Conservation (phyloP, 192 early-diverging fungal species). For the Umbelopsis isabellina region DNA sequence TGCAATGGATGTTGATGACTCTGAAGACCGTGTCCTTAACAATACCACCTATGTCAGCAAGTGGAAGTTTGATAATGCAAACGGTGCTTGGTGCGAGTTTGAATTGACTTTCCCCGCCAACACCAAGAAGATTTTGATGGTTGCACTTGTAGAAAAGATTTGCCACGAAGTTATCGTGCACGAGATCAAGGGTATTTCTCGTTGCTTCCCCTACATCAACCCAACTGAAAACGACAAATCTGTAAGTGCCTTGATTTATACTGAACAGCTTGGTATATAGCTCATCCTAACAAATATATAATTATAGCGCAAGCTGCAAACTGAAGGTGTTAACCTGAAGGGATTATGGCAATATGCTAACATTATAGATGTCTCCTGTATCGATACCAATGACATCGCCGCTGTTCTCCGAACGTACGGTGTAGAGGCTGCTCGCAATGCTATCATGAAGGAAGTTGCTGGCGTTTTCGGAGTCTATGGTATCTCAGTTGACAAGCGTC, state of each 20-base stretch:
- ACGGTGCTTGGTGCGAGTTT: slow-evolving; percentile 80
- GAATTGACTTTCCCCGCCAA: slow-evolving; percentile 84
- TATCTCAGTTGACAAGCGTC: slow-evolving; percentile 92
- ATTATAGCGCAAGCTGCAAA: slow-evolving; percentile 62
- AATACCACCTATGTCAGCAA: slow-evolving; percentile 66
- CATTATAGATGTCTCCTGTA: slow-evolving; percentile 81
- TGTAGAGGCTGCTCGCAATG: slow-evolving; percentile 93
- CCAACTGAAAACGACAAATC: slow-evolving; percentile 79
- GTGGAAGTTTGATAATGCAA: slow-evolving; percentile 69
- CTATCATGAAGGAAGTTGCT: slow-evolving; percentile 92
- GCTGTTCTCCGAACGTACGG: slow-evolving; percentile 92
- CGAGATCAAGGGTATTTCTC: slow-evolving; percentile 83
- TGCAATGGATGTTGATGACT: slow-evolving; percentile 33
- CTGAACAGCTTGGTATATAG: not conserved
- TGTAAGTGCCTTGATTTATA: slow-evolving; percentile 35
- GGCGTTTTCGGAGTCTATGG: slow-evolving; percentile 93
- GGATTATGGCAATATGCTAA: slow-evolving; percentile 84
- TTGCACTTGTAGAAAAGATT: slow-evolving; percentile 81
- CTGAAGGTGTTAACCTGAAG: slow-evolving; percentile 90
- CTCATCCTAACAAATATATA: slow-evolving; percentile 28
- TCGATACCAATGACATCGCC: slow-evolving; percentile 98
- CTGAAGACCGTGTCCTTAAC: slow-evolving; percentile 60
- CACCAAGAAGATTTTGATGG: slow-evolving; percentile 95
- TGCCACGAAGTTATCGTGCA: slow-evolving; percentile 76
- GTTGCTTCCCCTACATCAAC: slow-evolving; percentile 81